These are phyloP conservation scores for Fusarium scirpi DNA, from an alignment of 2,329 filamentous ascomycete species.

Conservation along the genomic window DNA sequence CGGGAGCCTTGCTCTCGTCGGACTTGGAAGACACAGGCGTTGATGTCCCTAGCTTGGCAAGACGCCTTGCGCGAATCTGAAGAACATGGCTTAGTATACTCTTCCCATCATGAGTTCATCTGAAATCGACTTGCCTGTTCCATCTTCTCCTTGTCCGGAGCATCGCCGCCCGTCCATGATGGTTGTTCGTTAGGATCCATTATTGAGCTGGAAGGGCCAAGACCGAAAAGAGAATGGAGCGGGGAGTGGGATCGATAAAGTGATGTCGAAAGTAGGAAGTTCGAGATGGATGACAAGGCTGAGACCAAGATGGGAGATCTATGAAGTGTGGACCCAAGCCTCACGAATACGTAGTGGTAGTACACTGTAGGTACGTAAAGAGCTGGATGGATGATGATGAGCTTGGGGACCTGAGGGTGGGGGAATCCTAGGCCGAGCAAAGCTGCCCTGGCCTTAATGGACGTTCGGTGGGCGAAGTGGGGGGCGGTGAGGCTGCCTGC, in stretches of 20 bases:
- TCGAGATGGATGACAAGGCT: conserved; percentile 31
- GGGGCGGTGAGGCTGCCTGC: conserved; percentile 44
- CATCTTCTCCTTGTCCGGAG: conserved; percentile 70
- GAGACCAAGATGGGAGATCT: conserved; percentile 28
- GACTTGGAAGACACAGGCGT: conserved; percentile 49
- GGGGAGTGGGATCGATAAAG: conserved; percentile 4
- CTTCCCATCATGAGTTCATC: conserved; percentile 28
- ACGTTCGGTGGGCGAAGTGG: conserved; percentile 25
- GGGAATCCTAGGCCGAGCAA: conserved; percentile 26
- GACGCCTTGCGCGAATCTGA: conserved; percentile 62
- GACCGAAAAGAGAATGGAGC: background rate
- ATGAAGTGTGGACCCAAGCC: conserved; percentile 39
- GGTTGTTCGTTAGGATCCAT: conserved; percentile 63
- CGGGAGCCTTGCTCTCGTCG: conserved; percentile 49
- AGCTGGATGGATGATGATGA: conserved; percentile 19
- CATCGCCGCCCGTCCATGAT: conserved; percentile 59
- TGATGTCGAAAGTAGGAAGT: conserved; percentile 12
- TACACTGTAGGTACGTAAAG: conserved; percentile 2
- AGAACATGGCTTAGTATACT: conserved; percentile 17
- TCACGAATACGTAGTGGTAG: conserved; percentile 24
- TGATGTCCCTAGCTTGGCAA: conserved; percentile 62
- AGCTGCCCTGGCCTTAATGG: background rate
- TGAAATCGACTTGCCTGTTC: conserved; percentile 59
- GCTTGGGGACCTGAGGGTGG: conserved; percentile 36
- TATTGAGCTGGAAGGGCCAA: conserved; percentile 10